Percentiles rank a stretch among this genome's conserved stretches.
These are phyloP conservation scores for Colletotrichum spinosum DNA, from an alignment of 2,329 filamentous ascomycete species.

Conservation along the genomic window DNA sequence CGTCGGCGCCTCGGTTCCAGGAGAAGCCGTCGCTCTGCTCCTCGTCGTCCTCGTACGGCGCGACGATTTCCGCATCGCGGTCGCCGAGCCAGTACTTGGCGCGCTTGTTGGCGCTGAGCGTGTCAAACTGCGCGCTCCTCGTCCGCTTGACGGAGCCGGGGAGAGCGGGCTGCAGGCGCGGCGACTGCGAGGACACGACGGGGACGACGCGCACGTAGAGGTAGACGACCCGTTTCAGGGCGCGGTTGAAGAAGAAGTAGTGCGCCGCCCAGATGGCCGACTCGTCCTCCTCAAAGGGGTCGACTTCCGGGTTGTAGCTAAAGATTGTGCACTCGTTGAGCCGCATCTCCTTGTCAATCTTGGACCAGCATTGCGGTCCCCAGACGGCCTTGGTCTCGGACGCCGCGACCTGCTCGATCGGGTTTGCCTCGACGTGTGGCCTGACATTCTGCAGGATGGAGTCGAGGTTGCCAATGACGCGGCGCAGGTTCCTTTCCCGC, in stretches of 20 bases:
- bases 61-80: conserved; percentile 61
- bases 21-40: conserved; percentile 62
- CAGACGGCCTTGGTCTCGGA: conserved; percentile 68
- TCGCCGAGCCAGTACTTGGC: conserved; percentile 91
- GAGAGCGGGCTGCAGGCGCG: conserved; percentile 42
- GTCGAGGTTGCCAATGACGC: conserved; percentile 89
- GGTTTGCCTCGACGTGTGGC: conserved; percentile 66
- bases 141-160: conserved; percentile 40
- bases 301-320: conserved; percentile 88
- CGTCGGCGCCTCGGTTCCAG: conserved; percentile 70
- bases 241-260: conserved; percentile 98
- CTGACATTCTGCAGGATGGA: conserved; percentile 88
- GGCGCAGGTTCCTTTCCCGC: conserved; percentile 81
- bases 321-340: conserved; percentile 91
- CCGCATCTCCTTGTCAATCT: conserved; percentile 95
- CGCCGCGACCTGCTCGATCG: conserved; percentile 53
- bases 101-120: conserved; percentile 77
- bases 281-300: conserved; percentile 92
- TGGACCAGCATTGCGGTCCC: conserved; percentile 91
- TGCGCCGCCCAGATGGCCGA: conserved; percentile 95
- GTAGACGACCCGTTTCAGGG: conserved; percentile 92
- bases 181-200: conserved; percentile 71
- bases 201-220: conserved; percentile 91
- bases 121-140: conserved; percentile 43
- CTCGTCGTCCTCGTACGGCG: conserved; percentile 60